Evolutionary conservation across 768 basidiomycete species (phyloP), one percentile per base, ranked within the genome.

Genomic region (Hypholoma fasciculare): DNA sequence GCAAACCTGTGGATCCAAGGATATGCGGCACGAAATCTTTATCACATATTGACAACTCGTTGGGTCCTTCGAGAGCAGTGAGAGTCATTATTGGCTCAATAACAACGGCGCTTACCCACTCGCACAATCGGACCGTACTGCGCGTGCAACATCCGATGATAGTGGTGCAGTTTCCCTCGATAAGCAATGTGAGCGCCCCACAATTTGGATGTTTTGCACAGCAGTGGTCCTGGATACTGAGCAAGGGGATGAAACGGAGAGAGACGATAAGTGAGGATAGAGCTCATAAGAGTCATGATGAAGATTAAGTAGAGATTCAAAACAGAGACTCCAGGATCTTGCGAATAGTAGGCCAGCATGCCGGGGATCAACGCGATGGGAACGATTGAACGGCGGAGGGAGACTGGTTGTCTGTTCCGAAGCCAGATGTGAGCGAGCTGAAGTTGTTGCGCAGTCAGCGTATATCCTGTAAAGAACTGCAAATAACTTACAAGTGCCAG

Each of bases 61-160:
- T 81, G 17, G 78, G 79, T 7, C 78, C 40, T 42, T 42, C 40
- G 17, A 14, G 40, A 9, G 13, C 34, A 36, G 19, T 17, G 57
- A 51, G 12, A 19, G 30, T 43, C n/a, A 42, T 16, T 39, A 12
- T 1, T 14, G 20, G 1, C 3, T 34, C 6, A 34, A 34, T 13
- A 13, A 59, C 13, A 7, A 43, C 13, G 19, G 9, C 9, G 30
- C 30, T 34, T 52, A 82, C 85, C 85, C 36, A 80, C 76, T 38
- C 86, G 75, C 16, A 87, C 82, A 26, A 80, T 68, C 17, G 79
- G 75, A 0, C 85, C 85, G 53, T 85, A 84, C n/a, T 68, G 69
- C 14, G 73, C 69, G 63, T 86, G 85, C 20, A 86, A 61, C 6
- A 65, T 56, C 44, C 77, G 65, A 53, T 76, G 74, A 56, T 76